Evolutionary conservation across 2,329 filamentous ascomycete species (phyloP).

Genomic region (Plectosphaerella plurivora): DNA sequence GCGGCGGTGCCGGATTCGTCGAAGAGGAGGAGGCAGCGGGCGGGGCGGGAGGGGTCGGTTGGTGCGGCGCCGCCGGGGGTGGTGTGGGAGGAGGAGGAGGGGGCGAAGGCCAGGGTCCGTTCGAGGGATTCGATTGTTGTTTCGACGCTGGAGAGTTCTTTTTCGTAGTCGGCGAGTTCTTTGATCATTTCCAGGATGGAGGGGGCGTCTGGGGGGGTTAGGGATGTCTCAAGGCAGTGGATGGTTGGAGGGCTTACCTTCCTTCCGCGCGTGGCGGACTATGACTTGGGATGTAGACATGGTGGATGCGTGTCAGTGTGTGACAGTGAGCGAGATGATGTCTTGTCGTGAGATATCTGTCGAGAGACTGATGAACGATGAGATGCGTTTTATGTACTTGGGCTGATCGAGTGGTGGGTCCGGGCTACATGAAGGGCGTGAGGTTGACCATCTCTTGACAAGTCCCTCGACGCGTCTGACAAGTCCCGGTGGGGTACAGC

Average conservation of each 20-base stretch:
- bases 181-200: constrained; percentile 78
- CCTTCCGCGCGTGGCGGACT: constrained; percentile 54
- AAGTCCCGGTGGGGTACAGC: no score
- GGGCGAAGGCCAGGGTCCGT: constrained; percentile 74
- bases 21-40: constrained; percentile 69
- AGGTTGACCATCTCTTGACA: no score
- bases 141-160: constrained; percentile 67
- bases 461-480: no score
- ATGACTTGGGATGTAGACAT: constrained; percentile 27
- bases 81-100: constrained; percentile 35
- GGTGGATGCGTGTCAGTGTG: not conserved
- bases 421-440: no score
- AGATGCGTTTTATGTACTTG: no score
- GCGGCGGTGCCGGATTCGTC: constrained; percentile 44
- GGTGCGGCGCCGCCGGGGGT: constrained; percentile 39
- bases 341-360: no score
- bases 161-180: constrained; percentile 85
- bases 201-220: constrained; percentile 59
- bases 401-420: no score
- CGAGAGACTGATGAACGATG: no score
- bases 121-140: constrained; percentile 72
- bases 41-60: constrained; percentile 55
- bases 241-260: constrained; percentile 38
- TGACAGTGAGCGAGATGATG: no score
- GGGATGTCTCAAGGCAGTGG: constrained; percentile 2